These are phyloP conservation scores for Lenwebbia sp. DNA, from an alignment of 345 rosid genomes.

Conservation along the genomic window DNA sequence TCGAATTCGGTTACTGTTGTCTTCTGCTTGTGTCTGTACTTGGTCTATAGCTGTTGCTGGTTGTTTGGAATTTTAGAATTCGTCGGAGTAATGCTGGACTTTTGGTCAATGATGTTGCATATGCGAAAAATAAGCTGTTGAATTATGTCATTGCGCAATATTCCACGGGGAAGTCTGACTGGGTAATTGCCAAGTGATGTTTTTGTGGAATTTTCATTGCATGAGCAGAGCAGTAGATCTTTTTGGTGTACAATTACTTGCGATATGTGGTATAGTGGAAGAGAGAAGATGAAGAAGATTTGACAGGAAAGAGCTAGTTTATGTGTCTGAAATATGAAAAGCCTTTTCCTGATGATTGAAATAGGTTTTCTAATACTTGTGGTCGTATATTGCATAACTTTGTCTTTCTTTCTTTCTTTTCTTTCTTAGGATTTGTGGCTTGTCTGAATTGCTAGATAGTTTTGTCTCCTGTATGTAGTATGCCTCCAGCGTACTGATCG, in stretches of 20 bases:
- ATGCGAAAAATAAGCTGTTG: neutral
- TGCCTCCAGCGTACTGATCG: neutral
- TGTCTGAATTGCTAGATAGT: neutral
- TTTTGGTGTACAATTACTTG: neutral
- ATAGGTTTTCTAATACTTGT: neutral
- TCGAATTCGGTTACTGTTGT: neutral
- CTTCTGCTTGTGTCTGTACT: neutral
- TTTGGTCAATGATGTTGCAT: neutral
- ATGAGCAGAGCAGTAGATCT: neutral
- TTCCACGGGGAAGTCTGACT: neutral
- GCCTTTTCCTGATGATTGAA: neutral
- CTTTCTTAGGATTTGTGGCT: neutral
- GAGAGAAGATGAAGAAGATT: neutral
- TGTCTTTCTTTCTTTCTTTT: neutral
- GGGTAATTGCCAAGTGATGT: neutral
- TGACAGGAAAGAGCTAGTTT: neutral
- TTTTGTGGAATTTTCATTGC: neutral
- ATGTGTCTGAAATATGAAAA: neutral
- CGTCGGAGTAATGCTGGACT: neutral
- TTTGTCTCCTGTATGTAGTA: neutral
- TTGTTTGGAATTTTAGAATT: neutral
- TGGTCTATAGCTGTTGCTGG: neutral
- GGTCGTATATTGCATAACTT: neutral
- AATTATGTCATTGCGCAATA: neutral
- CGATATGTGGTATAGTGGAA: neutral